Percentiles rank a stretch among this genome's conserved stretches.
Evolutionary conservation across 192 early-diverging fungal species (phyloP).

Genomic region (Coemansia erecta): DNA sequence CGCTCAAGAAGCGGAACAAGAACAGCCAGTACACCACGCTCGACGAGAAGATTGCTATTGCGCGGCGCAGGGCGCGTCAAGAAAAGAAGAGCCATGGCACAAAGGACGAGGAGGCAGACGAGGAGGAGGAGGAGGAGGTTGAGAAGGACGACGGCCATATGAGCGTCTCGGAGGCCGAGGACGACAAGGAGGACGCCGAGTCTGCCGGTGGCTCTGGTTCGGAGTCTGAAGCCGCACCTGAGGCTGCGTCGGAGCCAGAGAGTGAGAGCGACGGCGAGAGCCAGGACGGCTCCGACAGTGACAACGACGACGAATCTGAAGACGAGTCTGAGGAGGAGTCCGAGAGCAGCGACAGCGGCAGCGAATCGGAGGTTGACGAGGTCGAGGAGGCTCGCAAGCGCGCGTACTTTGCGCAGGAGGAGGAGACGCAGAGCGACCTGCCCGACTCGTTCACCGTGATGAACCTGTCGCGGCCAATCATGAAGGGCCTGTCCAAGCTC

Average conservation of each 20-base stretch:
- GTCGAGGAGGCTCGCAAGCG: slow-evolving; percentile 49
- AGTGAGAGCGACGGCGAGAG: slow-evolving; percentile 16
- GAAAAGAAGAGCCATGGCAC: slow-evolving; percentile 25
- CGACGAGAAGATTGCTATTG: slow-evolving; percentile 49
- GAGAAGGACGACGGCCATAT: neutral
- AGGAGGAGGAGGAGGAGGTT: slow-evolving; percentile 9
- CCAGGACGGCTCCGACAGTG: slow-evolving; percentile 10
- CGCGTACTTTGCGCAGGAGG: slow-evolving; percentile 51
- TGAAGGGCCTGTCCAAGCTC: slow-evolving; percentile 85
- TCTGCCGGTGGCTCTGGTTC: neutral
- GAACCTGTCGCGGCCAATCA: slow-evolving; percentile 92
- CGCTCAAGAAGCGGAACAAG: slow-evolving; percentile 63
- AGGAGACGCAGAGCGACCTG: slow-evolving; percentile 45
- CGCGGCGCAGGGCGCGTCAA: slow-evolving; percentile 18
- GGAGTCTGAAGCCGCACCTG: neutral
- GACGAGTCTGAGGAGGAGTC: slow-evolving; percentile 15
- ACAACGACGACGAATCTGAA: slow-evolving; percentile 13
- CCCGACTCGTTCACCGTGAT: slow-evolving; percentile 87
- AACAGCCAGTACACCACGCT: slow-evolving; percentile 27
- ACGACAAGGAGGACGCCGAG: neutral
- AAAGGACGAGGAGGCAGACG: slow-evolving; percentile 22
- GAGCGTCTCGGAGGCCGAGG: slow-evolving; percentile 2
- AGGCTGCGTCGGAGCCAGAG: neutral
- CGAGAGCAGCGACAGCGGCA: slow-evolving; percentile 23
- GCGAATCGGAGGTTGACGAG: slow-evolving; percentile 54